phyloP scores from a whole-genome alignment of 2,329 filamentous ascomycete species.

The Biscogniauxia sp. region DNA sequence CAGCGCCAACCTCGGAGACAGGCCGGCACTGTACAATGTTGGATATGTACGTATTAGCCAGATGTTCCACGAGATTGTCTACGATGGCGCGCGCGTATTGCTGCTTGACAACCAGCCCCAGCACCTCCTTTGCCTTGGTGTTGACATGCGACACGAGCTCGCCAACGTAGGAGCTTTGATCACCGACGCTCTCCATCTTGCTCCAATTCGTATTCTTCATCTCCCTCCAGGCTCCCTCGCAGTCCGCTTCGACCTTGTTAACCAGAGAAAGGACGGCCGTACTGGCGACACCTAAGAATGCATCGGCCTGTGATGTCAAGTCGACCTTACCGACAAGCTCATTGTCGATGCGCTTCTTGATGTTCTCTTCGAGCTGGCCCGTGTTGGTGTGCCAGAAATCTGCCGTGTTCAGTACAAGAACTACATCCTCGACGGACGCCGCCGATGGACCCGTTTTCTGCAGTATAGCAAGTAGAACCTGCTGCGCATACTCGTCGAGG shows the following conservation, averaged over 20 bases:
- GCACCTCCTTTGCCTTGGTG: conserved; percentile 67
- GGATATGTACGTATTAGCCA: conserved; percentile 74
- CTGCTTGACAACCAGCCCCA: conserved; percentile 78
- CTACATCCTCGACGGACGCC: conserved; percentile 67
- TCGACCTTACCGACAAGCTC: conserved; percentile 76
- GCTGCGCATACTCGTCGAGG: conserved; percentile 91
- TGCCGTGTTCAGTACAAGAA: conserved; percentile 90
- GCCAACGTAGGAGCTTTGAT: conserved; percentile 88
- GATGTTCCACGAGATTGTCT: conserved; percentile 88
- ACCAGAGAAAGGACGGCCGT: conserved; percentile 82
- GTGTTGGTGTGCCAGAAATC: conserved; percentile 97
- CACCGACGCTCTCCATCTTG: conserved; percentile 87
- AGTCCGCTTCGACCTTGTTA: conserved; percentile 74
- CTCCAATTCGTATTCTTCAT: conserved; percentile 97
- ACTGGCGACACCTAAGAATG: conserved; percentile 92
- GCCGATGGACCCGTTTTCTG: conserved; percentile 54
- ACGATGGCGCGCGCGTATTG: conserved; percentile 94
- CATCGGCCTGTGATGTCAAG: conserved; percentile 87
- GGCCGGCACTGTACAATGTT: conserved; percentile 88
- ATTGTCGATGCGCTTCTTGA: conserved; percentile 83
- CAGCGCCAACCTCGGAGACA: conserved; percentile 88
- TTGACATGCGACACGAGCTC: conserved; percentile 76
- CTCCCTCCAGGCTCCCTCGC: conserved; percentile 88
- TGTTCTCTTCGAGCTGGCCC: conserved; percentile 89
- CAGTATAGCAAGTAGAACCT: conserved; percentile 75